A percentile compares a stretch with the other conserved stretches of the same genome.
These are phyloP conservation scores for Phallus indusiatus DNA, from an alignment of 768 basidiomycete species.

Conservation along the genomic window DNA sequence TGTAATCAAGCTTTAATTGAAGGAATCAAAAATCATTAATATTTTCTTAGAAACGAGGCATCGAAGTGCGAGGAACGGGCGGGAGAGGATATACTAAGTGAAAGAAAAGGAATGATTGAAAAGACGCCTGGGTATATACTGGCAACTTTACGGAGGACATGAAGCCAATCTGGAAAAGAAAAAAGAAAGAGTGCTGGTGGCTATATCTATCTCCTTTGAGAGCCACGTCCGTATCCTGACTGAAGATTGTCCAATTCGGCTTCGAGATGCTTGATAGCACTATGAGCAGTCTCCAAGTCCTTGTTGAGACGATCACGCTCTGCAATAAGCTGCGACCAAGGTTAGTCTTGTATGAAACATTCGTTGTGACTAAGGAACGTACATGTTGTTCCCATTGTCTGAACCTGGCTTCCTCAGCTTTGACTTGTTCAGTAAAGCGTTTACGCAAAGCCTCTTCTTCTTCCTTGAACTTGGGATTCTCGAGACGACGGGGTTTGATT, in stretches of 20 bases:
- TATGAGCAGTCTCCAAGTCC: conserved; percentile 89
- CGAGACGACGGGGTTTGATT: conserved; percentile 95
- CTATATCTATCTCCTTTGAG: conserved; percentile 43
- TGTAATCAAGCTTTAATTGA: too few species aligned
- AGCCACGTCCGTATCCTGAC: conserved; percentile 73
- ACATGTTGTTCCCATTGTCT: conserved; percentile 99
- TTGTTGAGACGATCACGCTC: conserved; percentile 99
- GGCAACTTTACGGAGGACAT: not conserved
- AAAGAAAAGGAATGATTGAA: conserved; percentile 2
- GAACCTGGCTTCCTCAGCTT: conserved; percentile 94
- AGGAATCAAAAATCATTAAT: too few species aligned
- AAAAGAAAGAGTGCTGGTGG: not conserved
- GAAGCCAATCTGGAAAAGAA: not conserved
- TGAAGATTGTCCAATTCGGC: conserved; percentile 85
- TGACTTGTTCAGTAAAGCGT: conserved; percentile 99
- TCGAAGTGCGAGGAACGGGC: not conserved
- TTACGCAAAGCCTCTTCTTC: conserved; percentile 96
- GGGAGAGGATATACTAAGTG: not conserved
- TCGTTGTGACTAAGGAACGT: conserved; percentile 24
- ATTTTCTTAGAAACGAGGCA: not conserved
- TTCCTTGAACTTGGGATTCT: conserved; percentile 99
- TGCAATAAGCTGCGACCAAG: conserved; percentile 73
- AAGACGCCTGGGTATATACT: conserved; percentile 4
- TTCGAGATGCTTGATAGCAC: conserved; percentile 85
- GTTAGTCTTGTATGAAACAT: conserved; percentile 9